Base-by-base conservation (phyloP, 148 eudicot genomes). In the Rhododendron ovatum region DNA sequence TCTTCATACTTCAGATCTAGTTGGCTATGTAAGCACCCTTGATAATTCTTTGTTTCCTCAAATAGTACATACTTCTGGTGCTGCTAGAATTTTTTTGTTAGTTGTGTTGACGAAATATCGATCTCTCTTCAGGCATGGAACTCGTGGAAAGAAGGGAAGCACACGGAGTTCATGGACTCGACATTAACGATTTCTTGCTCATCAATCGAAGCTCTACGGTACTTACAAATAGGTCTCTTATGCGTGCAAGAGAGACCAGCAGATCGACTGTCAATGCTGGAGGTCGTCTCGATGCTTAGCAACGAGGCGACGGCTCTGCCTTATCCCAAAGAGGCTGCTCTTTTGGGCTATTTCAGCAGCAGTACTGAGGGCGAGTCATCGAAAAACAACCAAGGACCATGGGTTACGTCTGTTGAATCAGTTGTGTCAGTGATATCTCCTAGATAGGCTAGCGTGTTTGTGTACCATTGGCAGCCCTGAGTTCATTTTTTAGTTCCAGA, bases 201-300 rank as follows among this genome's bases (percentile, higher is more conserved):
- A 48, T 22, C 65, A 3, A 81, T 18, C 0, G 83, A 81, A 51
- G 83, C 41, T 26, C 10, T 28, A 17, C 37, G 83, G 28, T 51
- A 37, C 24, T 8, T 81, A 4, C 65, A 81, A 26, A 0, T 81
- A 30, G 63, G 83, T 26, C 83, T 81, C 22, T 81, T 50, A 22
- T 48, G 83, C 2, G 83, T 81, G 83, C 63, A 81, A 51, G 83
- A 51, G 39, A 50, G 65, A 33, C n/a, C 83, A 50, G 26, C 13
- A 2, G 65, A 81, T 50, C 83, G 83, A 50, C 83, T 41, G 2
- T 26, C 83, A 35, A 81, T 81, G 83, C 30, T 1, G 5, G 83
- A 81, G 4, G 14, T 81, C 3, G 83, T 53, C 6, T 81, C 5
- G 12, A 51, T 81, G 83, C 65, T 81, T 15, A 26, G 22, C 41